Evolutionary conservation across 2,329 filamentous ascomycete genomes (phyloP), one percentile per base, ranked within the genome.

Genomic region (Phaeosphaeria sp.): DNA sequence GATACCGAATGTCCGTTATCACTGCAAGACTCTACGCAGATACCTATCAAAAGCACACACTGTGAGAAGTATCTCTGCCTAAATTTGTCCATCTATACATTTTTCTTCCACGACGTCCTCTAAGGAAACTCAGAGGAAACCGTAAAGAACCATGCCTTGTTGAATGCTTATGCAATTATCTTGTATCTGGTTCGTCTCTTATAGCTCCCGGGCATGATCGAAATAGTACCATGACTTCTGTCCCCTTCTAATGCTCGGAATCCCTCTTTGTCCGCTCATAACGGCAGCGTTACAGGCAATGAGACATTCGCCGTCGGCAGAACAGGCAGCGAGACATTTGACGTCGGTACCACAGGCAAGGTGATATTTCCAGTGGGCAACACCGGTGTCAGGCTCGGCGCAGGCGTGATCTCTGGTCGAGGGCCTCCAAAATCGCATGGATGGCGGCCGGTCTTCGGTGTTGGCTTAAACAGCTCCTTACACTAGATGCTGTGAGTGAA

Each of bases 371-470:
- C 46, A 49, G 30, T 60, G 18, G 54, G 58, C 22, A 39, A 30
- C 20, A 54, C 52, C 10, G 52, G 46, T 42, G 22, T 13, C 22
- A 18, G 27, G 17, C 7, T 27, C 25, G 41, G 36, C 18, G 42
- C 1, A n/a, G 53, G 20, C 17, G 48, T 27, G 18, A 44, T 50
- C 7, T 41, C n/a, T 18, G 50, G 42, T 13, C 60, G 63, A 50
- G 56, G 58, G 5, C 60, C 62, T 0, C 62, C 58, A 5, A 72
- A 22, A 41, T 73, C 71, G 56, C 72, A 74, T 11, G 72, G 72
- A 46, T 73, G 64, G 7, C 54, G 61, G 17, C 72, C 72, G 0
- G 69, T 62, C 10, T 62, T 46, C 4, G 71, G 69, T 17, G 68
- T 68, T 4, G 71, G 67, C 21, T 52, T 27, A 58, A 61, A 74